Evolutionary conservation across 129 eudicot genomes (phyloP).

Genomic region (Centrapalus pauciflorus): DNA sequence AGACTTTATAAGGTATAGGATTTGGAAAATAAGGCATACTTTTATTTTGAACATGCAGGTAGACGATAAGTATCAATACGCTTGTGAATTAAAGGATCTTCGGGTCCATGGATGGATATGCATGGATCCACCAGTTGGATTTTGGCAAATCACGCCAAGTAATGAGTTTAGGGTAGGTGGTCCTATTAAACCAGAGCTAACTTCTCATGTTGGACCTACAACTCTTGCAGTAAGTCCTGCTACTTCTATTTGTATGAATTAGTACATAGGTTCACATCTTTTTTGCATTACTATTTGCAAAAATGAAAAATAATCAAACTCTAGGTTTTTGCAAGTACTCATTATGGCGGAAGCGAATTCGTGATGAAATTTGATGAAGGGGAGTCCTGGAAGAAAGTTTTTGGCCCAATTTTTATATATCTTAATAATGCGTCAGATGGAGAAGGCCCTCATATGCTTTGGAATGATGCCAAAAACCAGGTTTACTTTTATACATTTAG

Average conservation of each 20-base stretch:
- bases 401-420: slow-evolving; percentile 81
- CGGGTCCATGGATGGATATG: slow-evolving; percentile 74
- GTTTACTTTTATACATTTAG: neutral
- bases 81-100: slow-evolving; percentile 62
- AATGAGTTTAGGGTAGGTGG: slow-evolving; percentile 78
- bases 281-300: too few species aligned
- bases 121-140: slow-evolving; percentile 45
- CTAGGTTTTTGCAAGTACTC: slow-evolving; percentile 74
- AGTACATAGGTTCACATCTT: too few species aligned
- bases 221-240: slow-evolving; percentile 52
- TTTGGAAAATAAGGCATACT: neutral
- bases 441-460: slow-evolving; percentile 49
- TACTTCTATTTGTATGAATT: too few species aligned
- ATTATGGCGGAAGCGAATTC: slow-evolving; percentile 75
- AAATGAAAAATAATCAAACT: neutral
- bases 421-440: slow-evolving; percentile 42
- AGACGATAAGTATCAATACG: slow-evolving; percentile 75
- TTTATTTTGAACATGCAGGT: slow-evolving; percentile 29
- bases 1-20: neutral
- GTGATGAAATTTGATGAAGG: slow-evolving; percentile 50
- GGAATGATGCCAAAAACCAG: slow-evolving; percentile 69
- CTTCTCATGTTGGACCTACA: slow-evolving; percentile 79
- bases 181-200: slow-evolving; percentile 60
- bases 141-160: slow-evolving; percentile 80
- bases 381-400: slow-evolving; percentile 90